Evolutionary conservation across 1,139 yeast species (phyloP).

Genomic region (Sugiyamaella novakii): DNA sequence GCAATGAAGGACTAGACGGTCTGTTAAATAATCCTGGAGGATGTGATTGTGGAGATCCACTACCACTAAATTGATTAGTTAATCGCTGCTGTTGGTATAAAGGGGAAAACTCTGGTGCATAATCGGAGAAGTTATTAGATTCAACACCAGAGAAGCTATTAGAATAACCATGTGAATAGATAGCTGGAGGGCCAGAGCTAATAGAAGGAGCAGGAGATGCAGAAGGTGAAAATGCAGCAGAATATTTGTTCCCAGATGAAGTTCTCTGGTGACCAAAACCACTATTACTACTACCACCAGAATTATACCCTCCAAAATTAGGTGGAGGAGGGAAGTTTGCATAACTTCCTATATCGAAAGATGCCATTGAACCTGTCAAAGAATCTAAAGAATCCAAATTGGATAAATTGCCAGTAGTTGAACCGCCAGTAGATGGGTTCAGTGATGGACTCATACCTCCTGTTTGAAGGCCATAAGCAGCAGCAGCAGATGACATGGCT

Average conservation of each 20-base stretch:
- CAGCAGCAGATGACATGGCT: slow-evolving; percentile 37
- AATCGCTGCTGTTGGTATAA: slow-evolving; percentile 18
- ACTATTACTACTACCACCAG: not conserved
- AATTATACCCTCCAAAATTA: not conserved
- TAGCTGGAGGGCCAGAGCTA: not conserved
- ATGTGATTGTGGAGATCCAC: not conserved
- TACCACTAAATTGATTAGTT: not conserved
- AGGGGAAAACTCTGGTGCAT: slow-evolving; percentile 15
- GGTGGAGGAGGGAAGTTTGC: slow-evolving; percentile 1
- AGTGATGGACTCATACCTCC: slow-evolving; percentile 8
- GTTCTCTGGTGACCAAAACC: slow-evolving; percentile 6
- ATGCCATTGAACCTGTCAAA: slow-evolving; percentile 14
- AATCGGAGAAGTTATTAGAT: slow-evolving; percentile 1
- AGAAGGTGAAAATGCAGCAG: slow-evolving; percentile 11
- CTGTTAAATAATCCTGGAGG: slow-evolving; percentile 20
- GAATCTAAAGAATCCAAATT: slow-evolving; percentile 7
- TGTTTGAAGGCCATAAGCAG: slow-evolving; percentile 15
- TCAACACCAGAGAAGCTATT: slow-evolving; percentile 13
- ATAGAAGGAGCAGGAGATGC: slow-evolving; percentile 9
- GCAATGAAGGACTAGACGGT: slow-evolving; percentile 34
- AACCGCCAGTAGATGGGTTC: slow-evolving; percentile 4
- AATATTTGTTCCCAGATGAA: slow-evolving; percentile 8
- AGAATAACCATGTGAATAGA: slow-evolving; percentile 17
- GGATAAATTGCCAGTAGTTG: not conserved
- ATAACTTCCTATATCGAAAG: slow-evolving; percentile 12